Conservation (phyloP, 139 green algal species). For the Chlamydomonas sphaeroides region DNA sequence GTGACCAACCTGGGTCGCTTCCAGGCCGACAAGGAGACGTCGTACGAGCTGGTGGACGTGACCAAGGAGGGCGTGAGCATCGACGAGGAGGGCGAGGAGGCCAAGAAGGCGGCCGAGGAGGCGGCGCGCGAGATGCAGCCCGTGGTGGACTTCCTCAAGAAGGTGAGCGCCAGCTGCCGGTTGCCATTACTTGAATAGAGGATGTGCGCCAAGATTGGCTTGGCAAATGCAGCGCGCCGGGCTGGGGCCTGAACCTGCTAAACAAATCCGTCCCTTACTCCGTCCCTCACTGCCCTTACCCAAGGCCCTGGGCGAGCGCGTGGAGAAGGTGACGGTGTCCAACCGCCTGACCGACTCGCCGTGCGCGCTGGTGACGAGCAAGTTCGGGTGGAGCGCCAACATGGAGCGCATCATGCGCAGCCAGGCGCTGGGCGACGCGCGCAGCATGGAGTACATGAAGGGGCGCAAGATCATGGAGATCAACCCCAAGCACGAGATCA, state of each 20-base stretch:
- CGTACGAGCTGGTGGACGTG: slow-evolving; percentile 90
- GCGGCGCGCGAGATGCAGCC: slow-evolving; percentile 66
- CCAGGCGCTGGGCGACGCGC: slow-evolving; percentile 90
- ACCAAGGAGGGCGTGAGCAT: slow-evolving; percentile 85
- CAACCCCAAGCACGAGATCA: slow-evolving; percentile 91
- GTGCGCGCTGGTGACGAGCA: slow-evolving; percentile 93
- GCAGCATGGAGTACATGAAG: slow-evolving; percentile 96
- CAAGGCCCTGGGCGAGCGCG: slow-evolving; percentile 63
- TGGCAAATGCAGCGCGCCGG: too few relatives aligned
- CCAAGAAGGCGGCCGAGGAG: slow-evolving; percentile 29
- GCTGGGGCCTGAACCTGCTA: too few relatives aligned
- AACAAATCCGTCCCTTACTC: too few relatives aligned
- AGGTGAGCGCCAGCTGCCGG: too few relatives aligned
- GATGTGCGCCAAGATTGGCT: too few relatives aligned
- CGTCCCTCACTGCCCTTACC: neutral
- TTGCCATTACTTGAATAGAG: too few relatives aligned
- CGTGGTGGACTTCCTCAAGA: slow-evolving; percentile 91
- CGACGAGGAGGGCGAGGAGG: slow-evolving; percentile 35
- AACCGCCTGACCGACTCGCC: slow-evolving; percentile 89
- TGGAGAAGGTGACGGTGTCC: slow-evolving; percentile 74
- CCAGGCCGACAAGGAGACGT: slow-evolving; percentile 59
- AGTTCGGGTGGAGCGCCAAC: slow-evolving; percentile 98
- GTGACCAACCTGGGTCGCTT: slow-evolving; percentile 88
- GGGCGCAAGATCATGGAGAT: slow-evolving; percentile 96
- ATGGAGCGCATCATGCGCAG: slow-evolving; percentile 96